Base-by-base conservation (phyloP, 768 basidiomycete species). In the Mycena leptocephala region DNA sequence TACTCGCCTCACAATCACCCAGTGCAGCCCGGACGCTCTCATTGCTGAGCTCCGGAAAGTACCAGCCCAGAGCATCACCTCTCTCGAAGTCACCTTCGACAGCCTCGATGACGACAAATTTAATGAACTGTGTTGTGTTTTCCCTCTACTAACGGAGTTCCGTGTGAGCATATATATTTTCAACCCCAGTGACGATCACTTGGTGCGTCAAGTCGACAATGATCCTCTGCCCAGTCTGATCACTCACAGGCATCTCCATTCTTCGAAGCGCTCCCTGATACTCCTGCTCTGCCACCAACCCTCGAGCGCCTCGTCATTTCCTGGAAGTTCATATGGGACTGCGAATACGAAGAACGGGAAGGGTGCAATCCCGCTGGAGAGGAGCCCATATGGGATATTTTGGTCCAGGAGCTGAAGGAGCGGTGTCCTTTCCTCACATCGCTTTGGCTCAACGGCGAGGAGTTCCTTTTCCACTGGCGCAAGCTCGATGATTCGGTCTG, bases 371-470 rank as follows among this genome's bases (percentile, higher is more conserved):
- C n/a, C 39, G 24, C n/a, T 8, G 24, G 41, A 3, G 16, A 18
- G 0, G 2, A 9, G 35, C 37, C 53, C n/a, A 8, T 18, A 18
- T 22, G 28, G 11, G 35, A 22, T 11, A 8, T 22, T 6, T 30
- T 69, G 55, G 39, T 28, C 24, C 5, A 51, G n/a, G 32, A 22
- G 64, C 64, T 66, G 13, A 10, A 11, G 8, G 39, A 5, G 37
- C 55, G 35, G 20, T 69, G 55, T 13, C 55, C 55, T 2, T 24
- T 16, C 18, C 55, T 69, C 13, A 30, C 24, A 22, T 41, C 39
- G 20, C 67, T 69, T 28, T 69, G 67, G 55, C 55, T 69, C 28
- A 55, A 69, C 55, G 67, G 55, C 39, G 20, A 69, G 8, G 37
- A 43, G 9, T 58, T 69, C 4, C 9, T 43, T 9, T 43, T 69